A percentile compares a stretch with the other conserved stretches of the same genome.
Evolutionary conservation across 129 eudicot genomes (phyloP).

Genomic region (Flaveria robusta): DNA sequence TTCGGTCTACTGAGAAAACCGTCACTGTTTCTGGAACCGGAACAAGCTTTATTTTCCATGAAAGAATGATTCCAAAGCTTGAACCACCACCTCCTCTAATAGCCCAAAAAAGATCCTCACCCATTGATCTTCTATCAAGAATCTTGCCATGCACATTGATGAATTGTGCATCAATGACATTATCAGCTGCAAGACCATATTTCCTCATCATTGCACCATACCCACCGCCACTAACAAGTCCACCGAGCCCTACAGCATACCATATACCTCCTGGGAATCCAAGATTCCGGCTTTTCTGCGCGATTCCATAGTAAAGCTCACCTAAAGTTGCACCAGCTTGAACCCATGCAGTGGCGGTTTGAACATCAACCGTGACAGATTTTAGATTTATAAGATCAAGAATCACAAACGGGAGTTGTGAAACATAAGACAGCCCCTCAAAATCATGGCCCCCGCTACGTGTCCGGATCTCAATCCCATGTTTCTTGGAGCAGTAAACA

Average conservation of each 20-base stretch:
- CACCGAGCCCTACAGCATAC: constrained; percentile 39
- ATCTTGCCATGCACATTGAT: constrained; percentile 36
- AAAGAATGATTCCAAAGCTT: constrained; percentile 55
- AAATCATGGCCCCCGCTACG: constrained; percentile 48
- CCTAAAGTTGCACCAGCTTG: constrained; percentile 48
- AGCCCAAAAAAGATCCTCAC: constrained; percentile 46
- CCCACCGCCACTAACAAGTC: constrained; percentile 39
- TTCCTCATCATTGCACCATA: constrained; percentile 43
- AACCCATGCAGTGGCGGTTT: constrained; percentile 47
- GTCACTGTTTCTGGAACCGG: constrained; percentile 53
- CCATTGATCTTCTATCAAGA: constrained; percentile 41
- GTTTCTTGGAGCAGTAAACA: constrained; percentile 31
- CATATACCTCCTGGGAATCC: constrained; percentile 51
- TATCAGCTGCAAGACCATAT: constrained; percentile 44
- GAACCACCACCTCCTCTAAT: constrained; percentile 70
- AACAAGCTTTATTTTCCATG: constrained; percentile 60
- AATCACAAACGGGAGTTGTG: constrained; percentile 40
- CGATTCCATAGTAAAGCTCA: constrained; percentile 39
- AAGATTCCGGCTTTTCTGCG: constrained; percentile 29
- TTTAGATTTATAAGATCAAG: constrained; percentile 42
- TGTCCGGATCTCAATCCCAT: constrained; percentile 33
- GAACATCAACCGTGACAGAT: constrained; percentile 31
- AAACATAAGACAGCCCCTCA: constrained; percentile 40
- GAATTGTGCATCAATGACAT: constrained; percentile 41
- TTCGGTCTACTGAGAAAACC: constrained; percentile 36